Conservation (phyloP, 2,329 filamentous ascomycete genomes). For the Alternaria panax region DNA sequence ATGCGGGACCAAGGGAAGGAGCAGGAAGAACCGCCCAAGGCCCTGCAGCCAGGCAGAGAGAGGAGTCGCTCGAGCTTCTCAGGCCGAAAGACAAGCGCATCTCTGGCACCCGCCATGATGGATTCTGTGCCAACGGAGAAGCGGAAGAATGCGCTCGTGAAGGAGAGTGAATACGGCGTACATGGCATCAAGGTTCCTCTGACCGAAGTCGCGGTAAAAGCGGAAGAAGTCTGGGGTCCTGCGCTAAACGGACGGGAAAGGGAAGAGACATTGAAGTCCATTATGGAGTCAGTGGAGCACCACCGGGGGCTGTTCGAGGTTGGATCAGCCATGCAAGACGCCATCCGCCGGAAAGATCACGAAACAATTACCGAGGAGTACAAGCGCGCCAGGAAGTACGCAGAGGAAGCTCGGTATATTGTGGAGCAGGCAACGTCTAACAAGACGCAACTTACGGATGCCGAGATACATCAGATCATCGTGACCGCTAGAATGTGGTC, state of each 20-base stretch:
- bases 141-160: constrained; percentile 88
- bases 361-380: constrained; percentile 88
- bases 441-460: constrained; percentile 70
- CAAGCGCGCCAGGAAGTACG: constrained; percentile 79
- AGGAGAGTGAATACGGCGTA: constrained; percentile 71
- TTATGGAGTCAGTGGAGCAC: constrained; percentile 77
- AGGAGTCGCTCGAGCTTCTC: constrained; percentile 68
- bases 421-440: constrained; percentile 62
- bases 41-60: constrained; percentile 68
- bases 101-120: constrained; percentile 36
- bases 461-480: constrained; percentile 84
- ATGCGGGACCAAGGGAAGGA: constrained; percentile 79
- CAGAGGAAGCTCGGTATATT: constrained; percentile 77
- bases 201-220: constrained; percentile 89
- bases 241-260: constrained; percentile 90
- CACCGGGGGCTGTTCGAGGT: constrained; percentile 85
- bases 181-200: constrained; percentile 79
- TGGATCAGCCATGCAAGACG: constrained; percentile 77
- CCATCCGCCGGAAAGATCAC: constrained; percentile 90
- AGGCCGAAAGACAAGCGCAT: constrained; percentile 56
- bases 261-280: constrained; percentile 82
- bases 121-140: constrained; percentile 57
- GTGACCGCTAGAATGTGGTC: constrained; percentile 94
- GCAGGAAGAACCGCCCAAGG: constrained; percentile 28
- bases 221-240: constrained; percentile 96